A percentile compares a stretch with the other conserved stretches of the same genome.
phyloP scores from a whole-genome alignment of 2,329 filamentous ascomycete genomes.

The Metarhizium robertsii region DNA sequence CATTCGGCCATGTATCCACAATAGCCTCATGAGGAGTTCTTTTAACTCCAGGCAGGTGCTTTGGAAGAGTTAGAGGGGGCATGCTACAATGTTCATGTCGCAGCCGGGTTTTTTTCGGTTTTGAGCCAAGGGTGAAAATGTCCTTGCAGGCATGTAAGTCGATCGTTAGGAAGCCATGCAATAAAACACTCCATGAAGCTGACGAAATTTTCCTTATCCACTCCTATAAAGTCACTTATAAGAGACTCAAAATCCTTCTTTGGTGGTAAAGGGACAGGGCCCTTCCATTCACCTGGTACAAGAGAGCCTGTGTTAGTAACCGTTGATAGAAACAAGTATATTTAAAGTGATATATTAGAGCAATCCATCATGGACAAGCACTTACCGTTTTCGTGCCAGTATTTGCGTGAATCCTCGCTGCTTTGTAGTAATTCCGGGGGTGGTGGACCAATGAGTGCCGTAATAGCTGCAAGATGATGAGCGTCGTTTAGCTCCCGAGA shows the following conservation, averaged over 20 bases:
- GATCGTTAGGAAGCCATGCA: conserved; percentile 17
- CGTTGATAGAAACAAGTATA: not conserved
- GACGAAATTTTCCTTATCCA: conserved; percentile 12
- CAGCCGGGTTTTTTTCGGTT: not conserved
- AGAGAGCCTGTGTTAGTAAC: not conserved
- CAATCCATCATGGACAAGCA: not conserved
- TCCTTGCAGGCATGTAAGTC: conserved; percentile 8
- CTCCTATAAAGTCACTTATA: conserved; percentile 4
- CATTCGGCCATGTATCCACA: too few relatives aligned
- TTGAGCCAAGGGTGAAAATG: conserved; percentile 13
- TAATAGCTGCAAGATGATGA: conserved; percentile 19
- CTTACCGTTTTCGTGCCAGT: conserved; percentile 18
- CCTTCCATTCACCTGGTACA: conserved; percentile 15
- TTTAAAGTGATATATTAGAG: not conserved
- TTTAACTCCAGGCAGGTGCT: too few relatives aligned
- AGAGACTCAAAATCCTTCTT: conserved; percentile 11
- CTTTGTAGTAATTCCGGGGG: conserved; percentile 15
- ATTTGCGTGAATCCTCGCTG: conserved; percentile 12
- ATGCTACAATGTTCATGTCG: not conserved
- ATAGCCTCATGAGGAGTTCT: too few relatives aligned
- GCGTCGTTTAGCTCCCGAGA: conserved; percentile 16
- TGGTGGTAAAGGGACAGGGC: conserved; percentile 14
- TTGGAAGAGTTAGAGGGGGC: too few relatives aligned
- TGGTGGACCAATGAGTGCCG: conserved; percentile 18
- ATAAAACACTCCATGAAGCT: conserved; percentile 13